These are phyloP conservation scores for Dissoconium aciculare DNA, from an alignment of 2,329 filamentous ascomycete species.

Conservation along the genomic window DNA sequence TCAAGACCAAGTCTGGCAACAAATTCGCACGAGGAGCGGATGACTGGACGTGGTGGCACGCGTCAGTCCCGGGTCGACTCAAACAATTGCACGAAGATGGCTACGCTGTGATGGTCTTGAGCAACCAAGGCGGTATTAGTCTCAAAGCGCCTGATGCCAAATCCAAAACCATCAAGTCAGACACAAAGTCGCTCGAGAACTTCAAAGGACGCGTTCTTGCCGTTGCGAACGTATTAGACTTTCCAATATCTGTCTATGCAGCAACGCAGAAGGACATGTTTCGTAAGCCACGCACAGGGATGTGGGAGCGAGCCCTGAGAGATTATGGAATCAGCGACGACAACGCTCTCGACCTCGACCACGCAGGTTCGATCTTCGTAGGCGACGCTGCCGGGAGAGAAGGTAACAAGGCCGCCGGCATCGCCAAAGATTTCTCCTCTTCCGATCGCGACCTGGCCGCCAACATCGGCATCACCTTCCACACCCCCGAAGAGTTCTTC, in stretches of 20 bases:
- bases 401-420: conserved; percentile 24
- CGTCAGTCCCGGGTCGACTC: conserved; percentile 51
- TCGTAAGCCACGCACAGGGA: conserved; percentile 74
- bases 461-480: conserved; percentile 66
- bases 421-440: conserved; percentile 43
- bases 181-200: conserved; percentile 53
- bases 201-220: conserved; percentile 69
- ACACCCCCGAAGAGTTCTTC: conserved; percentile 88
- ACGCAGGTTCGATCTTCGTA: conserved; percentile 63
- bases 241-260: conserved; percentile 71
- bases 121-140: conserved; percentile 75
- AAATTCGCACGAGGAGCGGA: conserved; percentile 52
- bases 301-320: conserved; percentile 60
- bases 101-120: conserved; percentile 64
- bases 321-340: conserved; percentile 30
- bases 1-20: conserved; percentile 66
- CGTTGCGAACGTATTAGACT: conserved; percentile 54
- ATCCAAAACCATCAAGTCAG: conserved; percentile 47
- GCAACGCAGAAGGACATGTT: conserved; percentile 70
- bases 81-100: conserved; percentile 56
- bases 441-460: conserved; percentile 62
- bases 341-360: conserved; percentile 45
- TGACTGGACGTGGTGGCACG: conserved; percentile 95
- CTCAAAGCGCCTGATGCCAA: conserved; percentile 47
- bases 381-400: conserved; percentile 61